Evolutionary conservation across 768 basidiomycete species (phyloP), one percentile per base, ranked within the genome.

Genomic region (Termitomyces sp.): DNA sequence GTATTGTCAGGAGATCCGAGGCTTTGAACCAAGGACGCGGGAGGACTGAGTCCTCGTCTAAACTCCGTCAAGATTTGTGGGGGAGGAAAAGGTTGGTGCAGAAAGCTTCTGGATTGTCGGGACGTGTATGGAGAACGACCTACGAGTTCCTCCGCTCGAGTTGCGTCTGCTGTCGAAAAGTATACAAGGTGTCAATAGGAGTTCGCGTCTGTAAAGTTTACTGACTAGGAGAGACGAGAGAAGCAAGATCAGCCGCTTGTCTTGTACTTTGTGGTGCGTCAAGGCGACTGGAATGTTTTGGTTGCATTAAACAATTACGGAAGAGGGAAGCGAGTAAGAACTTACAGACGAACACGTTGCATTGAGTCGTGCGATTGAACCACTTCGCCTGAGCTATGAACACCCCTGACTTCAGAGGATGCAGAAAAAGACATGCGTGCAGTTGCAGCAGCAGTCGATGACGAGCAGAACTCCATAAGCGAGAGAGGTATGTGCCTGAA

Each of bases 241-340:
- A 52, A 38, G 18, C 36, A 30, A 41, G n/a, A 43, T 54, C 53
- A 32, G 44, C 50, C 35, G n/a, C 44, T 33, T n/a, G 53, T 54
- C 40, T 57, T 51, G 36, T 53, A 43, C 23, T 40, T 33, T 7
- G 50, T 52, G 28, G 5, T 36, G 7, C 38, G 36, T 30, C 32
- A 33, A 30, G 7, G 41, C 18, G n/a, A 55, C 61, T 56, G 32
- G 48, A 52, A 55, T 59, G 61, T 58, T 58, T 55, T 58, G 43
- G 46, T 40, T 47, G 38, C 44, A 38, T 43, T 50, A 33, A 14
- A 48, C 33, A 43, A 62, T 41, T 46, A 33, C 23, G 54, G 28
- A n/a, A 50, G 55, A 51, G 23, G 54, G 49, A 58, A 62, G 35
- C 52, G 57, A 62, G 30, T 26, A 57, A 59, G 61, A 40, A 41